Evolutionary conservation across 2,329 filamentous ascomycete species (phyloP).

Genomic region (Penicillium palitans): DNA sequence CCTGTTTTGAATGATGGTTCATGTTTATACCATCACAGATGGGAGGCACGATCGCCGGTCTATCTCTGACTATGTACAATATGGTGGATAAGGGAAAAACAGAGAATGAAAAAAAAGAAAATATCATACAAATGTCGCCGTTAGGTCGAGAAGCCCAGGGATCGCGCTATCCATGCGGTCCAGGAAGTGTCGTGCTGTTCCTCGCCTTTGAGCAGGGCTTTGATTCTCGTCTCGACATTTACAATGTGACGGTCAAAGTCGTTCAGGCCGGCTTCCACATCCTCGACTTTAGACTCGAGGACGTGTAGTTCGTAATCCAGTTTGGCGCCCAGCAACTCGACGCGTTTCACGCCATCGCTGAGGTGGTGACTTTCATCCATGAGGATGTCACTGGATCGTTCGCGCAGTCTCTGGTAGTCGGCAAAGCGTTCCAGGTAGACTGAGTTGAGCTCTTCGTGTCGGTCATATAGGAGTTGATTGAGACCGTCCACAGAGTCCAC

Average conservation of each 20-base stretch:
- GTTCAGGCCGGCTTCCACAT: conserved; percentile 78
- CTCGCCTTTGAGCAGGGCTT: conserved; percentile 62
- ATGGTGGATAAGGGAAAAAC: conserved; percentile 23
- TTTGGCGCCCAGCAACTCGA: conserved; percentile 79
- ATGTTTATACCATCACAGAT: conserved; percentile 25
- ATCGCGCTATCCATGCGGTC: conserved; percentile 56
- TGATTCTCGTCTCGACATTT: conserved; percentile 66
- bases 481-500: conserved; percentile 55
- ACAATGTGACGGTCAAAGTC: conserved; percentile 78
- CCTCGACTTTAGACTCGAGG: conserved; percentile 75
- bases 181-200: conserved; percentile 63
- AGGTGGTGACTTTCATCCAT: conserved; percentile 67
- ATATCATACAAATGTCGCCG: conserved; percentile 22
- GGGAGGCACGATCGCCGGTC: conserved; percentile 20
- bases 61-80: conserved; percentile 29
- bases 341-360: conserved; percentile 70
- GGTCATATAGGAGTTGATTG: conserved; percentile 61
- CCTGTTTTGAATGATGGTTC: conserved; percentile 18
- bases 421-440: conserved; percentile 71
- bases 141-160: conserved; percentile 27
- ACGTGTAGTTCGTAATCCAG: conserved; percentile 88
- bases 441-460: conserved; percentile 64
- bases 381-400: conserved; percentile 68
- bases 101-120: conserved; percentile 21
- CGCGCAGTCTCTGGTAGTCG: conserved; percentile 66